Conservation (phyloP, 306 rosid species). For the Vigna angularis region DNA sequence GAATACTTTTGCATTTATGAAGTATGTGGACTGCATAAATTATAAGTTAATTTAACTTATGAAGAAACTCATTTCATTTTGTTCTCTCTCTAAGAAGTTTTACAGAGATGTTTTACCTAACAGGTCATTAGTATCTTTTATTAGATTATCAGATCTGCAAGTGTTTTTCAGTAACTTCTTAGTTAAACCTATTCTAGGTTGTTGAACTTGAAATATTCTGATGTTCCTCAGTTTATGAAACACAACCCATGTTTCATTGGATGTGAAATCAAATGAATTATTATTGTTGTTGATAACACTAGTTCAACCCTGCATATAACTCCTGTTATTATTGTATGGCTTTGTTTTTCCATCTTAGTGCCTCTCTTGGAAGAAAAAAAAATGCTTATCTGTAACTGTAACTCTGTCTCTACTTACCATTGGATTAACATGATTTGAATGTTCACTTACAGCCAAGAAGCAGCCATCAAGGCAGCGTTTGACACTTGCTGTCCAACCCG, state of each 20-base stretch:
- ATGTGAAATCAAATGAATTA: constrained; percentile 4
- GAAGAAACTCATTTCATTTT: no score
- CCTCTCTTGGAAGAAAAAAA: constrained; percentile 11
- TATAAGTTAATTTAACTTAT: not conserved
- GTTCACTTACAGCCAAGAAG: constrained; percentile 79
- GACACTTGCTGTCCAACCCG: constrained; percentile 81
- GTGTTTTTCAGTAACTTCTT: constrained; percentile 17
- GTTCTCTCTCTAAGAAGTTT: no score
- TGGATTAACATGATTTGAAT: constrained; percentile 44
- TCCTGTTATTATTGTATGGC: not conserved
- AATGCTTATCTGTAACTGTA: not conserved
- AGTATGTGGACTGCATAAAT: not conserved
- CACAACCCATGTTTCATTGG: not conserved
- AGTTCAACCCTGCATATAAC: constrained; percentile 32
- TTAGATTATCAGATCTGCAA: not conserved
- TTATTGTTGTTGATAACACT: not conserved
- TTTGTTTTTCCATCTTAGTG: constrained; percentile 17
- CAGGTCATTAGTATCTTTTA: not conserved
- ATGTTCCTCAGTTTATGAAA: not conserved
- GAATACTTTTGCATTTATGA: not conserved
- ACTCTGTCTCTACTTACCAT: constrained; percentile 13
- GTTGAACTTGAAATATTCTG: constrained; percentile 11
- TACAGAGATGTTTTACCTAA: no score
- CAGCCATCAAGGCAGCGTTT: constrained; percentile 87
- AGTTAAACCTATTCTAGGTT: constrained; percentile 3